Base-by-base conservation (phyloP, 23 red algal genomes). In the Gracilaria domingensis region DNA sequence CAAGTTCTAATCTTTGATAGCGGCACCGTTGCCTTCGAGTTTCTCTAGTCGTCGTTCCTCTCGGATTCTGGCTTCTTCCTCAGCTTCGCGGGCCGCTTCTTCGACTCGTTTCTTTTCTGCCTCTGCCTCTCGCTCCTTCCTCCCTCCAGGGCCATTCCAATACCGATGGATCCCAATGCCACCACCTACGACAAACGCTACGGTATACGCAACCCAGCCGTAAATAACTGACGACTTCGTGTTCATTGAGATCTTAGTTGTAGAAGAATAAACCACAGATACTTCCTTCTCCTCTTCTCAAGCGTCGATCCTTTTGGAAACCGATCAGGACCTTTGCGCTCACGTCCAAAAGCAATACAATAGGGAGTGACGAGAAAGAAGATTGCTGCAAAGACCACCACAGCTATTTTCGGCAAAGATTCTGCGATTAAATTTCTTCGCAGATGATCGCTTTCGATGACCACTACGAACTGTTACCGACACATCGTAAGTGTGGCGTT, bases 201-300 rank as follows among this genome's bases (percentile, higher is more conserved):
- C 59, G 34, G 89, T 92, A 44, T 84, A 92, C 20, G 89, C 89
- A 16, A 92, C 65, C 89, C 89, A 92, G 30, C 89, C 89, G 37
- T 79, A 49, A 9, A 78, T 75, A 17, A 84, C 59, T 33, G 89
- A 92, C 17, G 38, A 26, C 36, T 92, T 92, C 3, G 89, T 92
- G 37, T 92, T 92, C 89, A 92, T 92, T 39, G 16, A 30, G 64
- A 32, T 9, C 26, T 1, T 0, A 14, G 30, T 69, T 0, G 18
- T 18, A 18, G 51, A 55, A 55, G 14, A 55, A 55, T 20, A 1
- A 55, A 55, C 1, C 5, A 12, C 7, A 48, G 45, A 48, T 55
- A 1, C 18, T 20, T 55, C 51, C 51, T 55, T 55, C 18, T 1
- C 18, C 14, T 55, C 51, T 55, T 55, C 51, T 18, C 13, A 45